A percentile compares a stretch with the other conserved stretches of the same genome.
Conservation (phyloP, 345 rosid species). For the Eucalyptus victrix region DNA sequence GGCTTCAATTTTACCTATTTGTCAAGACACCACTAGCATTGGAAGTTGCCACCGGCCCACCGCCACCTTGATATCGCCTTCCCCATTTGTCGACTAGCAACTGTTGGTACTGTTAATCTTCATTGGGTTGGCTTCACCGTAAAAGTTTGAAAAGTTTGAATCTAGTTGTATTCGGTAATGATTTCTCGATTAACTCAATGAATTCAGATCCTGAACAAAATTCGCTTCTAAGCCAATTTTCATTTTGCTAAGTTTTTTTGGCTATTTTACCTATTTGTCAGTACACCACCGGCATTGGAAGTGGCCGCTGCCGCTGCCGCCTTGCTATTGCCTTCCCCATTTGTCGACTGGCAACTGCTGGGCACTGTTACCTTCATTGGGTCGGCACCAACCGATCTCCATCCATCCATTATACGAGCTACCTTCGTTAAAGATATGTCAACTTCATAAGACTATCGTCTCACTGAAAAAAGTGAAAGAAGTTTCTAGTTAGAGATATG, state of each 20-base stretch:
- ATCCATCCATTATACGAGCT: not conserved
- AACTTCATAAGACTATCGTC: not conserved
- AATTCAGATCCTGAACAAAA: no score
- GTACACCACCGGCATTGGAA: not conserved
- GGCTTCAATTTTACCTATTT: no score
- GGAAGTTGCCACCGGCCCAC: not conserved
- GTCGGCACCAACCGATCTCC: not conserved
- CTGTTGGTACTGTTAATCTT: not conserved
- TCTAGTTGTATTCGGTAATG: no score
- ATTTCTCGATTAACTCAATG: no score
- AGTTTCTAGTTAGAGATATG: not conserved
- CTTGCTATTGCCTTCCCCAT: not conserved
- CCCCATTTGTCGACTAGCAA: not conserved
- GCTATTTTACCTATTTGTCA: not conserved
- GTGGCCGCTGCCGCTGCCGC: not conserved
- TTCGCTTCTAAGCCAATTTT: no score
- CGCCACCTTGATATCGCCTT: not conserved
- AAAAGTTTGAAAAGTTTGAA: no score
- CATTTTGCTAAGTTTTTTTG: no score
- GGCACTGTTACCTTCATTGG: not conserved
- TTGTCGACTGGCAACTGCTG: not conserved
- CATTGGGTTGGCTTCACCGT: no score
- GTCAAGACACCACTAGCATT: not conserved
- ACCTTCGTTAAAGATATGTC: not conserved
- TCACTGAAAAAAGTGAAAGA: not conserved